Conservation (phyloP, 306 rosid genomes). For the Castanospermum australe region DNA sequence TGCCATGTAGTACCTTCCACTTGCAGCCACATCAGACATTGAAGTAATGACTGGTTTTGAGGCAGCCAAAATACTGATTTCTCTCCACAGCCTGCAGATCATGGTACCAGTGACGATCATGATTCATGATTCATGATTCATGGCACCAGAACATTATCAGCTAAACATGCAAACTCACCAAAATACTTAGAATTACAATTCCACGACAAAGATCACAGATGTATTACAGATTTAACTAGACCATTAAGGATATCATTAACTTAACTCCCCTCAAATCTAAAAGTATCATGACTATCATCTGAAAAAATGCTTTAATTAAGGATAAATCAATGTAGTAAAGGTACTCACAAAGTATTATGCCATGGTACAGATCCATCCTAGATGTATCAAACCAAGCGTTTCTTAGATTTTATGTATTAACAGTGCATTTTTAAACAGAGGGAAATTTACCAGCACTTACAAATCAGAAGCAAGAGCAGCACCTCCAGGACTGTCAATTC, state of each 20-base stretch:
- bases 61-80: constrained; percentile 91
- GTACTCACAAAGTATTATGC: constrained; percentile 12
- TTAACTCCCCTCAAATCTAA: constrained; percentile 5
- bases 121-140: no score
- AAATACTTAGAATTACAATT: constrained; percentile 17
- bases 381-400: constrained; percentile 17
- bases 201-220: constrained; percentile 18
- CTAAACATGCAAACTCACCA: background rate
- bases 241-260: background rate
- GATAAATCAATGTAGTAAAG: constrained; percentile 7
- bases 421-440: constrained; percentile 13
- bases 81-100: constrained; percentile 92
- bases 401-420: constrained; percentile 24
- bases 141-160: constrained; percentile 9
- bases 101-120: constrained; percentile 2
- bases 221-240: constrained; percentile 14
- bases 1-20: constrained; percentile 99
- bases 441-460: constrained; percentile 66
- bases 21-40: constrained; percentile 97
- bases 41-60: constrained; percentile 94
- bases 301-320: background rate
- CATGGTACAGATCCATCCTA: constrained; percentile 11
- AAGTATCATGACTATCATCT: background rate
- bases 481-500: constrained; percentile 99
- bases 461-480: constrained; percentile 99